Evolutionary conservation across 1,284 basidiomycete genomes (phyloP).

Genomic region (Ustilago sp.): DNA sequence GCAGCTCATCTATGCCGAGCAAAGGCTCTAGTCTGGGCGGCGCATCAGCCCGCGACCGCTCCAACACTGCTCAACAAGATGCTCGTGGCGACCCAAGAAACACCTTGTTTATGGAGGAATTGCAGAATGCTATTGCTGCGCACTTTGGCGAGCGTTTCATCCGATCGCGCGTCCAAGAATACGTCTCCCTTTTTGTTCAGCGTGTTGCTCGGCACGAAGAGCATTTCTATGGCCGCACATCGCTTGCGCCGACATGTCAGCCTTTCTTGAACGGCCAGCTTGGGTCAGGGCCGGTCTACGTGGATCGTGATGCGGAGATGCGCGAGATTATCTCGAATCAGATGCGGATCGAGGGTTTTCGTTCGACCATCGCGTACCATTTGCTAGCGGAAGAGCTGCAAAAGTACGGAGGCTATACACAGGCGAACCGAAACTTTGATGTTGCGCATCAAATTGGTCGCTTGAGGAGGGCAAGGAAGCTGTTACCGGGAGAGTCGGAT

Average conservation of each 20-base stretch:
- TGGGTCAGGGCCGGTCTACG: slow-evolving; percentile 79
- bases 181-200: slow-evolving; percentile 79
- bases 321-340: slow-evolving; percentile 79
- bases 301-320: slow-evolving; percentile 75
- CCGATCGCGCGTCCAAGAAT: slow-evolving; percentile 82
- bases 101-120: slow-evolving; percentile 90
- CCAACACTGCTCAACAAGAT: slow-evolving; percentile 34
- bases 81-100: slow-evolving; percentile 74
- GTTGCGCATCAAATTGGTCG: slow-evolving; percentile 79
- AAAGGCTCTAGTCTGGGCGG: slow-evolving; percentile 26
- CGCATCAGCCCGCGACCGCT: slow-evolving; percentile 33
- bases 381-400: slow-evolving; percentile 65
- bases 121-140: slow-evolving; percentile 77
- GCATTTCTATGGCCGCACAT: slow-evolving; percentile 76
- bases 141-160: slow-evolving; percentile 84
- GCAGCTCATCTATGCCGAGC: slow-evolving; percentile 15
- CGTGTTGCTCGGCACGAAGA: slow-evolving; percentile 84
- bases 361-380: slow-evolving; percentile 77
- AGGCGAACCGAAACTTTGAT: slow-evolving; percentile 78
- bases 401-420: slow-evolving; percentile 34
- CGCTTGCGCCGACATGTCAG: slow-evolving; percentile 75
- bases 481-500: slow-evolving; percentile 78
- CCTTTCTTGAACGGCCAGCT: slow-evolving; percentile 71
- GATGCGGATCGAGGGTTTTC: slow-evolving; percentile 83
- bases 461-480: slow-evolving; percentile 75